Evolutionary conservation across 805 yeast species (phyloP).

Genomic region (Starmerella khaoyaiensis): DNA sequence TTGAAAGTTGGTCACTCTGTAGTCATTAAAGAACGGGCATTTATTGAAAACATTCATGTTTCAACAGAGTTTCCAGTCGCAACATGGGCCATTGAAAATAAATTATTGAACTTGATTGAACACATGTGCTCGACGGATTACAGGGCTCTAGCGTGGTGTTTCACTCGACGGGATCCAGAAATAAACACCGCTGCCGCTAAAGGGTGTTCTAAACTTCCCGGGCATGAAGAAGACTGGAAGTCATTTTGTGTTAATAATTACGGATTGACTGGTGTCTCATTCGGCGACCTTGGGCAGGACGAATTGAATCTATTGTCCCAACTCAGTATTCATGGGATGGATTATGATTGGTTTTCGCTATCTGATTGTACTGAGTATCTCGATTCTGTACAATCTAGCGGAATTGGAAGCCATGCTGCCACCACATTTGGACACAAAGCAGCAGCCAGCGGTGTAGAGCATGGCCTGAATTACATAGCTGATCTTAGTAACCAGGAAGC

Average conservation of each 20-base stretch:
- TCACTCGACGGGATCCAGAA: not conserved
- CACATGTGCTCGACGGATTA: not conserved
- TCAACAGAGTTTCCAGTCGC: not conserved
- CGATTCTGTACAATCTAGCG: too few relatives aligned
- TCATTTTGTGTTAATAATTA: conserved; percentile 2
- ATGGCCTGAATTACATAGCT: too few relatives aligned
- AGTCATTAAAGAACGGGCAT: not conserved
- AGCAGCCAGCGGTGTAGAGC: too few relatives aligned
- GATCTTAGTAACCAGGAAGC: too few relatives aligned
- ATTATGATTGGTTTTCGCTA: conserved; percentile 5
- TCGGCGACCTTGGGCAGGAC: conserved; percentile 1
- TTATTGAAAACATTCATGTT: not conserved
- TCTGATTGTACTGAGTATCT: too few relatives aligned
- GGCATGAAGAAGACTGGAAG: not conserved
- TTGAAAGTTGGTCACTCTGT: not conserved
- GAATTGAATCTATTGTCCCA: conserved; percentile 3
- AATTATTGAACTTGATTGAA: conserved; percentile 2
- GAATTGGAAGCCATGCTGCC: too few relatives aligned
- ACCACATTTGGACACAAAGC: too few relatives aligned
- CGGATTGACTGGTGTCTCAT: conserved; percentile 2
- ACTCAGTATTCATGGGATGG: not conserved
- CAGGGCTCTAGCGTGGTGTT: not conserved
- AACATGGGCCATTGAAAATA: conserved; percentile 10
- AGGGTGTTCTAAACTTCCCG: not conserved
- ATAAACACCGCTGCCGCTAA: conserved; percentile 13